Conservation (phyloP, 192 early-diverging fungal species). For the Helicostylum pulchrum region DNA sequence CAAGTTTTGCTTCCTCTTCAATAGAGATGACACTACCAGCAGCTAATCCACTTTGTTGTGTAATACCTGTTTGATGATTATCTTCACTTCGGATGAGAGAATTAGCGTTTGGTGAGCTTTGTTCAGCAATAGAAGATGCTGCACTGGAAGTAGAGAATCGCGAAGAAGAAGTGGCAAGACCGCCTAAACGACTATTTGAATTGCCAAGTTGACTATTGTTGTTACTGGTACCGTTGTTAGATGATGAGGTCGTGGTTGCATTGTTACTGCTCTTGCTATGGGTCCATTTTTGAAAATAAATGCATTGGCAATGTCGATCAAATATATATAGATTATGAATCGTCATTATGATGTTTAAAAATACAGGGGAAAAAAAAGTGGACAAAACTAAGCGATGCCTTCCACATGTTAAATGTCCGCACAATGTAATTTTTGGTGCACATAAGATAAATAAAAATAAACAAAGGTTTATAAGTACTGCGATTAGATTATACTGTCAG, state of each 20-base stretch:
- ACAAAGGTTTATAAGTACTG: no score
- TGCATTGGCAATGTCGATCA: constrained; percentile 88
- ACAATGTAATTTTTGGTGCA: no score
- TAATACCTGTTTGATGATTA: constrained; percentile 23
- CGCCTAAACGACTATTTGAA: constrained; percentile 33
- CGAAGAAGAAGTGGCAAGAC: constrained; percentile 40
- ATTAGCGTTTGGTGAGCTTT: constrained; percentile 27
- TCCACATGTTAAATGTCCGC: no score
- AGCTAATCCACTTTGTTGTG: constrained; percentile 32
- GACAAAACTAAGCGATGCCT: no score
- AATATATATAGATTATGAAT: constrained; percentile 92
- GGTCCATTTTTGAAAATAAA: constrained; percentile 82
- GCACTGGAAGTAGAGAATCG: constrained; percentile 37
- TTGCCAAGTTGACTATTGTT: constrained; percentile 26
- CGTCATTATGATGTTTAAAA: constrained; percentile 27
- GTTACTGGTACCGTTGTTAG: constrained; percentile 34
- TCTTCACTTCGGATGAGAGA: constrained; percentile 16
- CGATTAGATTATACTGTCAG: no score
- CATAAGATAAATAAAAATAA: no score
- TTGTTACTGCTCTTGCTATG: constrained; percentile 39
- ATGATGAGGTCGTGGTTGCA: background rate
- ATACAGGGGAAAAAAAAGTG: no score
- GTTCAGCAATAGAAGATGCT: constrained; percentile 23
- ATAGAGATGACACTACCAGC: constrained; percentile 54
- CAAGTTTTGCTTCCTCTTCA: constrained; percentile 90